Evolutionary conservation across 2,329 filamentous ascomycete species (phyloP), one percentile per base, ranked within the genome.

Genomic region (Monosporascus ibericus): DNA sequence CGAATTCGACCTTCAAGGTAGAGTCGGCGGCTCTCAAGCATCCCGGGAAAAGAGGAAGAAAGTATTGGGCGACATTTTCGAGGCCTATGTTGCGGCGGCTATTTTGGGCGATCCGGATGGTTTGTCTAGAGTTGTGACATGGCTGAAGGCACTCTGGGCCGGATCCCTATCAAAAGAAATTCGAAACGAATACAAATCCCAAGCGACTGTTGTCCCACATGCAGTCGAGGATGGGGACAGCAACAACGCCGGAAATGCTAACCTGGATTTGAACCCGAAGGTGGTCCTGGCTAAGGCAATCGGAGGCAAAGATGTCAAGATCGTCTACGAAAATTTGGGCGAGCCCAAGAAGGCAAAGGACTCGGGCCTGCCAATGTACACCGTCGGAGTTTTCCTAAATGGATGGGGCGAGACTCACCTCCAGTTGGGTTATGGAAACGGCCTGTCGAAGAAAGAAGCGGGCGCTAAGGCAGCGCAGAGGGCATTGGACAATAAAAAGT

Each of bases 81-180:
- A 97, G 68, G 88, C 92, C 0, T 96, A 95, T 61, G 82, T 95
- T 17, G 92, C 88, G 8, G 92, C 87, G 3, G 71, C 92, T 6
- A 79, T 95, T 36, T 72, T 90, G 2, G 84, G 86, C 1, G 81
- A 90, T 60, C 76, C 82, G 0, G 69, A 72, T 3, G 91, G 92
- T 1, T 79, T 87, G 47, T 57, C 68, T 7, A 76, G 75, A 2
- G 85, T 80, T 2, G 78, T 86, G 49, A 67, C 76, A 15, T 97
- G 91, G 90, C 72, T 96, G 46, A 85, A 82, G 48, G 72, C 77
- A 7, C 73, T 96, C 1, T 96, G 91, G 90, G 79, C 80, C 4
- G 81, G 76, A 47, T 82, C 80, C 5, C 70, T 95, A 38, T 65
- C 73, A 27, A 70, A 79, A 24, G 76, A 85, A 27, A 81, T 86